A percentile compares a stretch with the other conserved stretches of the same genome.
Conservation (phyloP, 2,329 filamentous ascomycete genomes). For the Curvularia hawaiiensis region DNA sequence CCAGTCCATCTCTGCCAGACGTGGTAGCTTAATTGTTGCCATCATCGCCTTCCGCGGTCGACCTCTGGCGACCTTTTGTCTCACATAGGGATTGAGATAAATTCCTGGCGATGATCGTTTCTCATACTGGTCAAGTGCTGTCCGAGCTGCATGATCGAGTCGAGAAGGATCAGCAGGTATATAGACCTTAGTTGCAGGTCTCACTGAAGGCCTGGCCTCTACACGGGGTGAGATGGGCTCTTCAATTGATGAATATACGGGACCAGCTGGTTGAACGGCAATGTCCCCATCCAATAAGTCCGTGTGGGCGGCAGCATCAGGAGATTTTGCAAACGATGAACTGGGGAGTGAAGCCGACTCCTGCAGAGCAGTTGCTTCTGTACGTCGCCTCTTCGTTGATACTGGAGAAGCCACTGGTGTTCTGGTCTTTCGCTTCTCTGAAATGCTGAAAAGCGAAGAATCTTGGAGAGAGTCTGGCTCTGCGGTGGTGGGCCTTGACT, state of each 20-base stretch:
- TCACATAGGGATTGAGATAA: slow-evolving; percentile 54
- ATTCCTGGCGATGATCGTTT: slow-evolving; percentile 45
- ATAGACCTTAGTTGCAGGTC: neutral
- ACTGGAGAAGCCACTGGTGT: neutral
- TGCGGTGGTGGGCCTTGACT: neutral
- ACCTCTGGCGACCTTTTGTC: slow-evolving; percentile 43
- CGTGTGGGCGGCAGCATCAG: neutral
- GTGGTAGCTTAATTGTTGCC: slow-evolving; percentile 48
- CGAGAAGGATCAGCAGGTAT: slow-evolving; percentile 4
- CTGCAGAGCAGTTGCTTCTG: neutral
- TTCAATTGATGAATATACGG: neutral
- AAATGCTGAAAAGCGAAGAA: neutral
- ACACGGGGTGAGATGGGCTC: neutral
- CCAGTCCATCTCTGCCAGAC: slow-evolving; percentile 45
- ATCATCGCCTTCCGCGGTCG: slow-evolving; percentile 52
- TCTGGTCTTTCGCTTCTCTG: slow-evolving; percentile 15
- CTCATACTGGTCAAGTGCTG: slow-evolving; percentile 37
- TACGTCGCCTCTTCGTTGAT: slow-evolving; percentile 14
- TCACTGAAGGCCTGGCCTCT: neutral
- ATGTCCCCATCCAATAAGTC: neutral
- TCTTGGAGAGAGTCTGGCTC: neutral
- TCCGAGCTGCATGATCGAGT: slow-evolving; percentile 17
- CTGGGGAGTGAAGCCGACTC: neutral
- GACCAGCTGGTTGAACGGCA: neutral
- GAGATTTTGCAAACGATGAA: neutral